Evolutionary conservation across 129 eudicot genomes (phyloP).

Genomic region (Tanacetum coccineum): DNA sequence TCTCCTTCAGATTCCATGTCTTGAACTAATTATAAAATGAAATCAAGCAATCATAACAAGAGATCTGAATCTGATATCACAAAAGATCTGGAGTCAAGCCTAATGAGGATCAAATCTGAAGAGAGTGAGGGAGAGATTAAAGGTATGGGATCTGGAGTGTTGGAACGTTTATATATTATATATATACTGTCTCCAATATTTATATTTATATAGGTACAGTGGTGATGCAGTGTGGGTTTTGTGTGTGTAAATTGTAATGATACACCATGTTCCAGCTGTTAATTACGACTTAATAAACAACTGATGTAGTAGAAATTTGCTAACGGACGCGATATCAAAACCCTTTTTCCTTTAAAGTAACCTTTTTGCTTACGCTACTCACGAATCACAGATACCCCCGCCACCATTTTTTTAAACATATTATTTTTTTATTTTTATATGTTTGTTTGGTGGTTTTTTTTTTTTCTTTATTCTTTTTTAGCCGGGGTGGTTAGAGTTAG

Average conservation of each 20-base stretch:
- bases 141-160: slow-evolving; percentile 24
- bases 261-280: slow-evolving; percentile 36
- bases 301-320: slow-evolving; percentile 21
- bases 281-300: neutral
- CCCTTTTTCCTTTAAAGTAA: neutral
- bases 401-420: no score
- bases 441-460: no score
- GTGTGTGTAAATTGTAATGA: slow-evolving; percentile 9
- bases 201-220: slow-evolving; percentile 4
- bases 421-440: no score
- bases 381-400: no score
- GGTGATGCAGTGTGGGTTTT: neutral
- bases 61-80: slow-evolving; percentile 21
- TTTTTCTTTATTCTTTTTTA: no score
- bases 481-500: no score
- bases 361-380: no score
- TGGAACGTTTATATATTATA: no score
- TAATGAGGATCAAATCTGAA: slow-evolving; percentile 28
- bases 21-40: slow-evolving; percentile 21
- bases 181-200: no score
- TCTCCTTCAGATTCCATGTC: slow-evolving; percentile 80
- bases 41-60: slow-evolving; percentile 33
- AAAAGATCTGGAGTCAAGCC: slow-evolving; percentile 30
- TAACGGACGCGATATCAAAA: slow-evolving; percentile 22
- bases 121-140: neutral